Evolutionary conservation across 1,284 basidiomycete genomes (phyloP).

Genomic region (Ustilago curta): DNA sequence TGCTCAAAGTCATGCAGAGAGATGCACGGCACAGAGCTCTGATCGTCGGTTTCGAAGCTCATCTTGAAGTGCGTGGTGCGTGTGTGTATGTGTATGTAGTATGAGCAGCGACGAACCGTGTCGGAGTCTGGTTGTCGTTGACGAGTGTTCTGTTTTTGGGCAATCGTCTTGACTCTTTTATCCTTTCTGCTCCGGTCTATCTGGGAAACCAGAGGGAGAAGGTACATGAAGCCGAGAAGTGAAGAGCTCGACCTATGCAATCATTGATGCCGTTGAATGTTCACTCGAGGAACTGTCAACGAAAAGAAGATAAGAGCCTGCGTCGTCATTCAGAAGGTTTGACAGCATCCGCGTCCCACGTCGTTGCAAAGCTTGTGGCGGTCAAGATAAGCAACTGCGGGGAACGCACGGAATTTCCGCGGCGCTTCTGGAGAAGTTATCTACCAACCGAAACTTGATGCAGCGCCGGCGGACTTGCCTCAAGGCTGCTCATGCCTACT

Average conservation of each 20-base stretch:
- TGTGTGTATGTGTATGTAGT: background rate
- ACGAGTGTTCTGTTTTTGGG: background rate
- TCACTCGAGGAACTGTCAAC: background rate
- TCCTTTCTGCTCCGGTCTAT: background rate
- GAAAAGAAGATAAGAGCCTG: background rate
- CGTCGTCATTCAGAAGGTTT: background rate
- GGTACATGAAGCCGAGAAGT: background rate
- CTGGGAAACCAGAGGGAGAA: no score
- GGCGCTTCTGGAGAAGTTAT: constrained; percentile 4
- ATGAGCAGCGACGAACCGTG: background rate
- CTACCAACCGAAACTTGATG: background rate
- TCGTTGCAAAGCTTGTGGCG: background rate
- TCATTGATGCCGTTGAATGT: no score
- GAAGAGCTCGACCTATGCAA: background rate
- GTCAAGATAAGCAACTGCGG: constrained; percentile 15
- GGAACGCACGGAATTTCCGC: constrained; percentile 17
- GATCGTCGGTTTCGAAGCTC: constrained; percentile 27
- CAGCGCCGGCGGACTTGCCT: no score
- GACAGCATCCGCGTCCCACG: constrained; percentile 2
- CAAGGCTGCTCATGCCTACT: no score
- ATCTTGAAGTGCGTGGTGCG: background rate
- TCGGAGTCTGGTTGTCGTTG: background rate
- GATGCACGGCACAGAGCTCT: constrained; percentile 51
- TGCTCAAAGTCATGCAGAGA: constrained; percentile 53
- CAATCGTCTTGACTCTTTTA: background rate